Percentiles rank a stretch among this genome's conserved stretches.
phyloP scores from a whole-genome alignment of 306 rosid genomes.

The Trifolium fragiferum region DNA sequence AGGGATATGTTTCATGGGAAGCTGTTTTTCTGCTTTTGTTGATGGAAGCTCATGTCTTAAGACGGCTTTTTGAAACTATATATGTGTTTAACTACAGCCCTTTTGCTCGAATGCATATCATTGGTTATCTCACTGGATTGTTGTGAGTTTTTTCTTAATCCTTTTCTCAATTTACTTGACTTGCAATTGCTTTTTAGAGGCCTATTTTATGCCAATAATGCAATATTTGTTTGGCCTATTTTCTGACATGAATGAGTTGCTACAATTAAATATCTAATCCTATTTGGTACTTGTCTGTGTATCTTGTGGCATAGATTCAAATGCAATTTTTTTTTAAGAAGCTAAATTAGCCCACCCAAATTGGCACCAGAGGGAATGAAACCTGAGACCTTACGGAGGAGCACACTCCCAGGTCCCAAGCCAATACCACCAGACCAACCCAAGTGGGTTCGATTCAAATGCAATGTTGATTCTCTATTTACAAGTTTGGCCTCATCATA shows the following conservation, averaged over 20 bases:
- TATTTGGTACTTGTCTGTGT: not conserved
- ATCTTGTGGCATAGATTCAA: constrained; percentile 14
- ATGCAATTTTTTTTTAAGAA: too few species aligned
- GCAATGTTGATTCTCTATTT: not conserved
- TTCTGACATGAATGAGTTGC: not conserved
- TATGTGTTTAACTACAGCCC: constrained; percentile 77
- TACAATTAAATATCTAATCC: constrained; percentile 15
- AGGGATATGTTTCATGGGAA: constrained; percentile 60
- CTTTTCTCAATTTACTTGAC: constrained; percentile 19
- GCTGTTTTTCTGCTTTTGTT: constrained; percentile 77
- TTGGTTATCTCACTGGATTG: constrained; percentile 83
- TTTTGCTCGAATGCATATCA: constrained; percentile 80
- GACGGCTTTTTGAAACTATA: constrained; percentile 74
- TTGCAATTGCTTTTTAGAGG: constrained; percentile 7
- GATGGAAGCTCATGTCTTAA: constrained; percentile 78
- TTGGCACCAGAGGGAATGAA: too few species aligned
- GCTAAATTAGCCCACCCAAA: too few species aligned
- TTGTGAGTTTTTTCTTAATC: constrained; percentile 62
- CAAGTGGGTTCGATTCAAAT: too few species aligned
- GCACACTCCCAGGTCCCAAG: too few species aligned
- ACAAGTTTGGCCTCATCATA: constrained; percentile 9
- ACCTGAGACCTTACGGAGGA: too few species aligned
- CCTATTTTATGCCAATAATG: not conserved
- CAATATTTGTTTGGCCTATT: constrained; percentile 30
- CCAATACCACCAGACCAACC: too few species aligned